Evolutionary conservation across 2,329 filamentous ascomycete species (phyloP), one percentile per base, ranked within the genome.

Genomic region (Diaporthe ampelina): DNA sequence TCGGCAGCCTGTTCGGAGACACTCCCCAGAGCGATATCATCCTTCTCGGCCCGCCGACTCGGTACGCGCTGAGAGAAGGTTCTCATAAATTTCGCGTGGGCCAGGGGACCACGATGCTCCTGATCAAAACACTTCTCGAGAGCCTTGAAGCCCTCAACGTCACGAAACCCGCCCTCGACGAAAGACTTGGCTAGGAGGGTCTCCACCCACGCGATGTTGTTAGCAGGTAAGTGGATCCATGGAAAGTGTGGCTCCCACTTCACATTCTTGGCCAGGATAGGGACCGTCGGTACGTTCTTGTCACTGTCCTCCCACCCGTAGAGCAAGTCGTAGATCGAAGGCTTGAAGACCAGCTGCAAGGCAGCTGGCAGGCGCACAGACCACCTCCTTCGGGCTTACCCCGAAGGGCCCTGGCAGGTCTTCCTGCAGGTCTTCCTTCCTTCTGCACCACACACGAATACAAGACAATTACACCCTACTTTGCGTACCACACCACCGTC

Each of bases 31-130:
- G 73, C 48, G 45, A 78, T 80, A 1, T 82, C 81, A 7, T 85
- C 82, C 65, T 82, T 80, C 63, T 82, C 70, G 71, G 81, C 77
- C 72, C 77, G 73, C 74, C 65, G 78, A 80, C 56, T 84, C 79
- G 35, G 84, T 77, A 88, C 89, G 67, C 86, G 87, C 72, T 90
- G 87, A 75, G 89, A 91, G 68, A 88, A 83, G 0, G 90, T 88
- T 52, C 91, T 83, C 90, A 92, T 92, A 76, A 91, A 92, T 59
- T 90, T 86, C 0, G 89, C 90, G 78, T 92, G 91, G 0, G 87
- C 84, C n/a, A n/a, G n/a, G n/a, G n/a, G n/a, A n/a, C 90, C 91
- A 0, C 89, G 85, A 79, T 92, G 90, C 75, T 91, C 89, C 76
- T 92, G 90, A 57, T 87, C 88, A 76, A 92, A 91, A 4, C 88